Base-by-base conservation (phyloP, 148 eudicot species). In the Drosera capensis region DNA sequence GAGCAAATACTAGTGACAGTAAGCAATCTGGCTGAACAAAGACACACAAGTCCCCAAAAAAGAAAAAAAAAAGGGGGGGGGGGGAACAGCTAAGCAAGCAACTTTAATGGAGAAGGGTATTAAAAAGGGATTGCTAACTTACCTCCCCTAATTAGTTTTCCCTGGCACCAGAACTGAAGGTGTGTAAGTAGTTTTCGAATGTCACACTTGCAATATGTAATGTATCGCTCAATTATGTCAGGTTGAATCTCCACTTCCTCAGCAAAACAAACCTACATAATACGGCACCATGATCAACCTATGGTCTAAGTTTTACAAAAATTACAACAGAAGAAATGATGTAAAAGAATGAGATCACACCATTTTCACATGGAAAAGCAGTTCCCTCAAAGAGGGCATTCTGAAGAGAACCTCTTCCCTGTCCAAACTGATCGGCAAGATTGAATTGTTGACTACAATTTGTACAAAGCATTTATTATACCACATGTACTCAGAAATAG, bases 131-230 rank as follows among this genome's bases (percentile, higher is more conserved):
- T 52, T 6, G 23, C 22, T 29, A 50, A 55, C 69, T 66, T 23
- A 78, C 95, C 95, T 69, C 52, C 58, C 19, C 25, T 42, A 47
- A 25, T 35, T 51, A 56, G 51, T 69, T 60, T 68, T 30, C 82
- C 77, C 58, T 88, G 97, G 66, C 82, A 77, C 97, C 95, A 88
- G 54, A 88, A 88, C 54, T 88, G 97, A 63, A 88, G 92, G 56
- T 61, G 67, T 70, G 64, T 54, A 59, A 83, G 68, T 53, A 74
- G 72, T 74, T 80, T 88, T 25, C 94, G 94, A 18, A 84, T 80
- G 60, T 88, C 97, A 43, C 86, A 65, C 37, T 69, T 50, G 60
- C 94, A 80, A 53, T 56, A 65, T 21, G 59, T 43, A 59, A 80
- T 71, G 57, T 75, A 77, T 50, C 76, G 65, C 54, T 88, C 79